phyloP scores from a whole-genome alignment of 208 protist species.

The Hexamita inflata region DNA sequence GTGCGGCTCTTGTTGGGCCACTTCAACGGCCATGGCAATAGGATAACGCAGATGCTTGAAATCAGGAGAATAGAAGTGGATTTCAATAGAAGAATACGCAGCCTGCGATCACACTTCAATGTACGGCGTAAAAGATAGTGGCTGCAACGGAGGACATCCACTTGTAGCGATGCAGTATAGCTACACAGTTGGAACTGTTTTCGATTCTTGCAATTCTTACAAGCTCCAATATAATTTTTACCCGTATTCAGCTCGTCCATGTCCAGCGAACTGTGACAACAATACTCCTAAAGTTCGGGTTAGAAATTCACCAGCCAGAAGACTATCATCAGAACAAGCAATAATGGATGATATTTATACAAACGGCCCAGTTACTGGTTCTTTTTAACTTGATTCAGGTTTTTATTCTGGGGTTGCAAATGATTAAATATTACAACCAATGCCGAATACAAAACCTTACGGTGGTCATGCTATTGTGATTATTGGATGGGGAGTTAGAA shows the following conservation, averaged over 20 bases:
- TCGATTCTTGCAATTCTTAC: neutral
- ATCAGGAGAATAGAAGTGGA: neutral
- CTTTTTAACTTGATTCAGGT: neutral
- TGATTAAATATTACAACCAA: too few relatives aligned
- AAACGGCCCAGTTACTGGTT: slow-evolving; percentile 13
- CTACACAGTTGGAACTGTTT: neutral
- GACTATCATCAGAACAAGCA: neutral
- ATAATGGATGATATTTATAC: slow-evolving; percentile 1
- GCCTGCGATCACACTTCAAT: neutral
- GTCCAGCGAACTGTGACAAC: neutral
- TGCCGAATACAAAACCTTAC: too few relatives aligned
- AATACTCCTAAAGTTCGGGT: neutral
- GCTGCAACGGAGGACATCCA: neutral
- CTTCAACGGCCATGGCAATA: neutral
- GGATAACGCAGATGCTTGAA: neutral
- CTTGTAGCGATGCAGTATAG: neutral
- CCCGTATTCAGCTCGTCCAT: neutral
- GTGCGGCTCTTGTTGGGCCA: slow-evolving; percentile 8
- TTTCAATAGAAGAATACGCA: neutral
- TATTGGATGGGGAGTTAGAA: slow-evolving; percentile 35
- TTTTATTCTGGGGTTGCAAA: too few relatives aligned
- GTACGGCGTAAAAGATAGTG: neutral
- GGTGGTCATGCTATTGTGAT: slow-evolving; percentile 35
- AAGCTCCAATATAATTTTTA: neutral
- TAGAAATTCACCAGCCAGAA: neutral